Conservation (phyloP, 2,329 filamentous ascomycete genomes). For the Talaromyces islandicus region DNA sequence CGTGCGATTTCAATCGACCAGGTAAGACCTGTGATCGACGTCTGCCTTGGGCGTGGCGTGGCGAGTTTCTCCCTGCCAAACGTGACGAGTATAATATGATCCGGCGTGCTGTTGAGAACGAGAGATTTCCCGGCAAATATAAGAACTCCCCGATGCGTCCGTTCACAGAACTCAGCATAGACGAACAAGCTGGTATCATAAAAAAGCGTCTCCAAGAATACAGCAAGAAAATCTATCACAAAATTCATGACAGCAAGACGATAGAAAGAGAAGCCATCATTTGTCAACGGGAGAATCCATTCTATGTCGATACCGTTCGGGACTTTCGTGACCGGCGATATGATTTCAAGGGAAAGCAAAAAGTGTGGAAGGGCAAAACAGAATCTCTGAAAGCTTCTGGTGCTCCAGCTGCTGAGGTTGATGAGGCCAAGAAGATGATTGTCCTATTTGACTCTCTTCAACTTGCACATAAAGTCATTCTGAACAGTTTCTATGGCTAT, state of each 20-base stretch:
- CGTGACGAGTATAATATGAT: constrained; percentile 99
- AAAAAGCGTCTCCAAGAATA: constrained; percentile 87
- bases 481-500: constrained; percentile 98
- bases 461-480: constrained; percentile 95
- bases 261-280: constrained; percentile 95
- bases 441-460: constrained; percentile 92
- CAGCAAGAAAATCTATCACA: constrained; percentile 99
- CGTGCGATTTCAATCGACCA: constrained; percentile 95
- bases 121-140: constrained; percentile 76
- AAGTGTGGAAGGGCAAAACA: constrained; percentile 97
- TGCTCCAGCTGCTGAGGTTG: constrained; percentile 68
- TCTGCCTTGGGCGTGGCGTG: constrained; percentile 96
- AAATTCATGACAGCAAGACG: constrained; percentile 91
- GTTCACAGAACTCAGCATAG: constrained; percentile 73
- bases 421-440: constrained; percentile 98
- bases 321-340: constrained; percentile 96
- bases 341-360: constrained; percentile 97
- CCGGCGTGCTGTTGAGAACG: constrained; percentile 80
- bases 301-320: constrained; percentile 94
- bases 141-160: constrained; percentile 64
- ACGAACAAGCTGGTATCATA: constrained; percentile 75
- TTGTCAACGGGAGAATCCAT: constrained; percentile 95
- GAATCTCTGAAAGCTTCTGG: constrained; percentile 78
- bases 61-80: constrained; percentile 92
- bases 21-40: constrained; percentile 95